Conservation (phyloP, 768 basidiomycete species). For the Rhizopogon sp. region DNA sequence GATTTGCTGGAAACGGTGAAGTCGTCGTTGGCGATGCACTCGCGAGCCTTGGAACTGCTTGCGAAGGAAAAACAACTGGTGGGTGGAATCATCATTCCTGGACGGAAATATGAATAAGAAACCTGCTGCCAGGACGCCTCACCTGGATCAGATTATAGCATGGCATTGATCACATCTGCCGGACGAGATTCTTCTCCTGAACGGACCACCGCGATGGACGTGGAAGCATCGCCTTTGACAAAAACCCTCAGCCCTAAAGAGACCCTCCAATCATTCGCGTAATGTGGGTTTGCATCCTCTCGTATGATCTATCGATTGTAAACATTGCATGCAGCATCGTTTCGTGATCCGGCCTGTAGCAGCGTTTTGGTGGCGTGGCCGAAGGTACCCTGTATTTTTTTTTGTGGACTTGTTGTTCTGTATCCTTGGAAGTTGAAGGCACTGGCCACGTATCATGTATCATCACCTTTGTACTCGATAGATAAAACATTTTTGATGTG, state of each 20-base stretch:
- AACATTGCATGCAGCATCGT: neutral
- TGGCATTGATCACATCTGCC: constrained; percentile 4
- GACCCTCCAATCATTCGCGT: neutral
- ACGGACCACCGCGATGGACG: neutral
- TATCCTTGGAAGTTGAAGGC: neutral
- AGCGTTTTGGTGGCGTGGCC: neutral
- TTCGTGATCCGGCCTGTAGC: neutral
- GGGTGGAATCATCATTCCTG: constrained; percentile 1
- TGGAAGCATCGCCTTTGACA: neutral
- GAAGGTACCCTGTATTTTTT: neutral
- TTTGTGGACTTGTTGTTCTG: neutral
- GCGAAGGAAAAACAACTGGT: constrained; percentile 47
- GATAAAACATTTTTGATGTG: neutral
- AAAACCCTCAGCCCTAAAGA: neutral
- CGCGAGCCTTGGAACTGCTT: constrained; percentile 35
- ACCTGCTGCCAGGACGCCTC: constrained; percentile 7
- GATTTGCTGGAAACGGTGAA: constrained; percentile 42
- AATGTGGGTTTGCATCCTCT: neutral
- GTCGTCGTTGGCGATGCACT: constrained; percentile 44
- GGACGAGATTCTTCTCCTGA: constrained; percentile 10
- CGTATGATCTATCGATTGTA: neutral
- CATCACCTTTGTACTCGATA: neutral
- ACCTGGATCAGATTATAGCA: constrained; percentile 10
- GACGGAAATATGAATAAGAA: neutral
- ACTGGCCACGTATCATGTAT: neutral